These are phyloP conservation scores for Boletus insuetus DNA, from an alignment of 768 basidiomycete species.

Conservation along the genomic window DNA sequence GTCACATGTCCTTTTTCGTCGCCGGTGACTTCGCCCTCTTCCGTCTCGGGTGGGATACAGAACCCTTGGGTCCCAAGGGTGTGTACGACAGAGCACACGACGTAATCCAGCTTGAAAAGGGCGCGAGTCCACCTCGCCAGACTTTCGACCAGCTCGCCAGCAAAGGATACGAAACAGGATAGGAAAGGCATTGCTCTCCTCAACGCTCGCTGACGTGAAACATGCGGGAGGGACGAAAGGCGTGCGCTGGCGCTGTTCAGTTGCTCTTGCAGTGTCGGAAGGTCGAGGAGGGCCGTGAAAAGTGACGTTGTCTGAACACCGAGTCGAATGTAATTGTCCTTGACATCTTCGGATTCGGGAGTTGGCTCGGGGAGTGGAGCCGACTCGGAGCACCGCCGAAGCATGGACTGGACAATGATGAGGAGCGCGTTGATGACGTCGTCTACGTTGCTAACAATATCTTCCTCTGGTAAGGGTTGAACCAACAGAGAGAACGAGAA, in stretches of 20 bases:
- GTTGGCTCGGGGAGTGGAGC: neutral
- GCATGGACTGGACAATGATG: constrained; percentile 60
- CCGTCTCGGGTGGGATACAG: constrained; percentile 84
- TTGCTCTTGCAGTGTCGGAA: constrained; percentile 41
- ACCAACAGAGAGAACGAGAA: constrained; percentile 14
- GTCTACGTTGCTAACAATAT: constrained; percentile 28
- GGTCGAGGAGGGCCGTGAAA: constrained; percentile 48
- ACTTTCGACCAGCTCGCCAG: constrained; percentile 52
- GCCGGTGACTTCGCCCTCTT: constrained; percentile 46
- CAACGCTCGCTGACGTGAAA: constrained; percentile 35
- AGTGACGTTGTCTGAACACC: constrained; percentile 44
- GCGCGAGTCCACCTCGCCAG: constrained; percentile 69
- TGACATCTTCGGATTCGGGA: constrained; percentile 29
- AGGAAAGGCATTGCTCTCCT: constrained; percentile 74
- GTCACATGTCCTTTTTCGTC: constrained; percentile 40
- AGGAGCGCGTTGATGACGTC: constrained; percentile 61
- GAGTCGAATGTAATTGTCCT: constrained; percentile 52
- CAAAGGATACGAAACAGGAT: constrained; percentile 55
- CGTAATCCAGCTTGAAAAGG: constrained; percentile 80
- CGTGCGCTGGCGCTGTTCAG: constrained; percentile 39
- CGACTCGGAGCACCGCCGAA: constrained; percentile 38
- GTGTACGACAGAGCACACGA: constrained; percentile 70
- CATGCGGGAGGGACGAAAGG: constrained; percentile 36
- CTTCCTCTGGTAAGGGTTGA: neutral
- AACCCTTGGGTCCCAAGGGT: constrained; percentile 85